Evolutionary conservation across 805 yeast genomes (phyloP), one percentile per base, ranked within the genome.

Genomic region (Kuraishia piskuri): DNA sequence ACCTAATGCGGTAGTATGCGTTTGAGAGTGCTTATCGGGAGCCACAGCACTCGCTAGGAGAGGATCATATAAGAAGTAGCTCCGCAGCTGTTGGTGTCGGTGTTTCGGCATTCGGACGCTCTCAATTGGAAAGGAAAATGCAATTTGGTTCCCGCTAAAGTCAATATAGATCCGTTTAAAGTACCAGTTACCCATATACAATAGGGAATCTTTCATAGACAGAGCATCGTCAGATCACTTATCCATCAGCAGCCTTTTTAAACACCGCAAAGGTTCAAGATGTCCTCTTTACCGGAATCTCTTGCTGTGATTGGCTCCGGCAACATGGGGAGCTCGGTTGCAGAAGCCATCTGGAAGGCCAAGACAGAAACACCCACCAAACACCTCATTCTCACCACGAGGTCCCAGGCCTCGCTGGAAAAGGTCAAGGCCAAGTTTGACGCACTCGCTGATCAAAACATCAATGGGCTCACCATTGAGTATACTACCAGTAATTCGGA

Each of bases 261-360:
- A 6, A 25, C 31, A 7, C 6, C 6, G 31, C 31, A 25, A 25
- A 25, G 10, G 6, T 25, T 25, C 10, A 25, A 31, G n/a, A 31
- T 31, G 40, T 3, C 40, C 7, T 3, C 40, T 31, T 12, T 31
- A 12, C 40, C 40, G 17, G n/a, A 31, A 31, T 8, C 40, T 3
- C 40, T 31, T 12, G 52, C 52, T n/a, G 83, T 92, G 26, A 75
- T 94, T 53, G 99, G 97, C 36, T 83, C 96, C 62, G 99, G 99
- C 56, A 90, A 88, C 53, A 88, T 94, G 90, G 98, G 98, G 55
- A 86, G 92, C 19, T 97, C 98, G 9, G 88, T 94, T 50, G 77
- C 89, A 31, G 76, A 88, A 12, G 96, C 98, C 12, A 82, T 88
- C 49, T 71, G 88, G 53, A 77, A 79, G 51, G 66, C 76, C 3